Base-by-base conservation (phyloP, 2,329 filamentous ascomycete species). In the Exophiala sp. region DNA sequence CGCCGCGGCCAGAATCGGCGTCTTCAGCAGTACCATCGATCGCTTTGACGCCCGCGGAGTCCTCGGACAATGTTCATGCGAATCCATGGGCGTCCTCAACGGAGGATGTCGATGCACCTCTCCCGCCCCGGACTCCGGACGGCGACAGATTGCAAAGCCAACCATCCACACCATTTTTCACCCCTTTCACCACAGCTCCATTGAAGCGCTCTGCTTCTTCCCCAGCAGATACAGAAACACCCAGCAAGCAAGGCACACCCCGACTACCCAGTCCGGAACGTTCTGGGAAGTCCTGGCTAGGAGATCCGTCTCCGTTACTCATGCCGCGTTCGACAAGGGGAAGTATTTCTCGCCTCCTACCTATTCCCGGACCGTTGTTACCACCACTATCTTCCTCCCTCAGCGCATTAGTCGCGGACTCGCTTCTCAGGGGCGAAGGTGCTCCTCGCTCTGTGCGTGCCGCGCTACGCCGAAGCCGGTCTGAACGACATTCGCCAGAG, bases 401-500 rank as follows among this genome's bases (percentile, higher is more conserved):
- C 12, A 82, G 76, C 64, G 84, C 80, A 1, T 79, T 87, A 44
- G 82, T 87, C 5, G 84, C 83, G 7, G 84, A 87, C 59, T 78
- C 82, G 18, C 72, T 86, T 21, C 77, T 83, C n/a, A 78, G 81
- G 12, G 79, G 81, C 11, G 73, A 80, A 55, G 75, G 75, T 14
- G 38, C 54, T 7, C 47, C 60, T 14, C 47, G 38, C 6, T 54
- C 63, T 16, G 54, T 55, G 11, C 60, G 60, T 3, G 41, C 38
- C 9, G 40, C 51, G 6, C 45, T 58, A 11, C 56, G 58, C 16
- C 54, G 63, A n/a, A 35, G 50, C 32, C 52, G 54, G 9, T 62
- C 61, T 3, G 46, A 41, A 14, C 52, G 57, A 11, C 52, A 57
- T 21, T 51, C 50, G 32, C 16, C 46, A 11, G 51, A 55, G 18